These are phyloP conservation scores for Vitis hybrid DNA, from an alignment of 177 flowering plant species.

Conservation along the genomic window DNA sequence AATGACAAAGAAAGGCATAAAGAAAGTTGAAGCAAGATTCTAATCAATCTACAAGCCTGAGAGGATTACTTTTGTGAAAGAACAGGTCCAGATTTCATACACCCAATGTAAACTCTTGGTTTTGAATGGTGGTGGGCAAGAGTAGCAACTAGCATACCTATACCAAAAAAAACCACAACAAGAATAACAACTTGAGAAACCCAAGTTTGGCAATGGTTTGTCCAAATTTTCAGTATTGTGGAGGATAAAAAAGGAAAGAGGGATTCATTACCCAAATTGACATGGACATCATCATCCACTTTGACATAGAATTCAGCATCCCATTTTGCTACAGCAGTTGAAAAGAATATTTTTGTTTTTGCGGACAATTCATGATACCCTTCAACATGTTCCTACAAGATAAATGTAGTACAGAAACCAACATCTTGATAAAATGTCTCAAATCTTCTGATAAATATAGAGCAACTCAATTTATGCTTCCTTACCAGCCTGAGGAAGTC, in stretches of 20 bases:
- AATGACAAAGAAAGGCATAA: not conserved
- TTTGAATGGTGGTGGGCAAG: conserved; percentile 87
- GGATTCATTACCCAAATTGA: conserved; percentile 69
- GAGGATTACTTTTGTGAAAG: conserved; percentile 76
- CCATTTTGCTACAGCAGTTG: conserved; percentile 87
- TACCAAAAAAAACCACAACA: not conserved
- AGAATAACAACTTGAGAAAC: not conserved
- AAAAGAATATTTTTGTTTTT: conserved; percentile 83
- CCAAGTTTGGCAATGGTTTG: not conserved
- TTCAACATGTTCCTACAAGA: conserved; percentile 86
- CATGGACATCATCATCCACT: conserved; percentile 99
- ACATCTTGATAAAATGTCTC: not conserved
- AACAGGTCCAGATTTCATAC: conserved; percentile 99
- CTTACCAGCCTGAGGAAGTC: conserved; percentile 93
- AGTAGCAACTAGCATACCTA: conserved; percentile 84
- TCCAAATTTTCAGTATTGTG: not conserved
- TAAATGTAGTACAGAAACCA: conserved; percentile 8
- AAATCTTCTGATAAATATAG: not conserved
- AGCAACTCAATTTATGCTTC: not conserved
- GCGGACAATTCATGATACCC: conserved; percentile 96
- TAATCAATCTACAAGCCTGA: conserved; percentile 6
- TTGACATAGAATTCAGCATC: conserved; percentile 94
- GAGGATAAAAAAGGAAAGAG: not conserved
- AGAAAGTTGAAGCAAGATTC: not conserved
- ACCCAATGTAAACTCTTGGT: conserved; percentile 93